phyloP scores from a whole-genome alignment of 2,329 filamentous ascomycete species.

The Penicillium olsonii region DNA sequence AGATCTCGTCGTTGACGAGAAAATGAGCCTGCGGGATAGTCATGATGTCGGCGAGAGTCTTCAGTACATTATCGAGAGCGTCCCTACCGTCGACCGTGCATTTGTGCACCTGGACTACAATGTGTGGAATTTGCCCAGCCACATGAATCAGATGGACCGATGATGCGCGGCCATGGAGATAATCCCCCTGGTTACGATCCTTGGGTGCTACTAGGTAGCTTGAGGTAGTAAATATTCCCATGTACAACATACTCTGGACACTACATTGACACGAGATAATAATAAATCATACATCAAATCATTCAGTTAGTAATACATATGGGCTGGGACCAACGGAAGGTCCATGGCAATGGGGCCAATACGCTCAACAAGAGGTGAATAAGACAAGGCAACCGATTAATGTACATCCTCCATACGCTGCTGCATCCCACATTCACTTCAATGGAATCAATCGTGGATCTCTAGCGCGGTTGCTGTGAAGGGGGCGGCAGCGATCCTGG shows the following conservation, averaged over 20 bases:
- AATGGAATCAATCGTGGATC: not conserved
- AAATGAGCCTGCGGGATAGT: slow-evolving; percentile 56
- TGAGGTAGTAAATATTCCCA: too few species aligned
- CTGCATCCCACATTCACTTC: not conserved
- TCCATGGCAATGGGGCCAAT: slow-evolving; percentile 1
- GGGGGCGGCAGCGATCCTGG: slow-evolving; percentile 29
- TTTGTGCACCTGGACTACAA: slow-evolving; percentile 55
- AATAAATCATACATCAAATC: slow-evolving; percentile 22
- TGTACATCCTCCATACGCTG: not conserved
- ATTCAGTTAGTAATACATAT: slow-evolving; percentile 27
- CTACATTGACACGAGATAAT: too few species aligned
- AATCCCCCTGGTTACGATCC: too few species aligned
- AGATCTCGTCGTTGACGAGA: slow-evolving; percentile 62
- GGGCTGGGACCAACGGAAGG: slow-evolving; percentile 7
- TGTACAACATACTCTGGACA: too few species aligned
- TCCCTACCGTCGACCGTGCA: slow-evolving; percentile 45
- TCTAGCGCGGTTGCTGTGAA: slow-evolving; percentile 29
- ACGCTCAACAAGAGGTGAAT: slow-evolving; percentile 5
- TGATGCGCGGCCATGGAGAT: not conserved
- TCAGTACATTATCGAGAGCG: slow-evolving; percentile 62
- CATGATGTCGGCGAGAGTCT: slow-evolving; percentile 63
- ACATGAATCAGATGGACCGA: slow-evolving; percentile 37
- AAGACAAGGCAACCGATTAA: slow-evolving; percentile 1
- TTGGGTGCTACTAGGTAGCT: too few species aligned
- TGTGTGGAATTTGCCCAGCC: slow-evolving; percentile 46